Evolutionary conservation across 495 filamentous ascomycete genomes (phyloP), one percentile per base, ranked within the genome.

Genomic region (Cercophora sp.): DNA sequence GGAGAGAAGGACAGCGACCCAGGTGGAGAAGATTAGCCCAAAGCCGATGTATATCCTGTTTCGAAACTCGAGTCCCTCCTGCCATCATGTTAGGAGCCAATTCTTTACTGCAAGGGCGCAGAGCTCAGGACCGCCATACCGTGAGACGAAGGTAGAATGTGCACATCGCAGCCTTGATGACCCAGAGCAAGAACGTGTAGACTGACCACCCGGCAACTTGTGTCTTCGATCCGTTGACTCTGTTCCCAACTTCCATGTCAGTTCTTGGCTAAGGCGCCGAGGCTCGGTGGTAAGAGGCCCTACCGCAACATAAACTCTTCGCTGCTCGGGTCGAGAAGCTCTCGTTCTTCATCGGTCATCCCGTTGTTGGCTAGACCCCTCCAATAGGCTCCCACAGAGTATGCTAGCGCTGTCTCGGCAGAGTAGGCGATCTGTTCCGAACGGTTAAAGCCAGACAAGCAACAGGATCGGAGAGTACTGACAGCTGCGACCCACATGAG

Each of bases 111-210:
- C 18, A 1, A 16, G 8, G 2, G 0, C 1, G 0, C 0, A n/a
- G 8, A 3, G 11, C 4, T 15, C 8, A 40, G n/a, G n/a, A n/a
- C n/a, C n/a, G n/a, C n/a, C 62, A 11, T 57, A 82, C 78, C 48
- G 80, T 85, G 27, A 86, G 69, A 51, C 81, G 70, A n/a, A 76
- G 71, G 54, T 82, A 86, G 53, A 85, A 84, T 18, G 77, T 63
- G 24, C 75, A 73, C 72, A 84, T 76, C 59, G 79, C 77, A 0
- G 76, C 64, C 60, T 86, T 86, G 50, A 86, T 44, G 25, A 70
- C 56, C 80, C 80, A 86, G 8, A 86, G 56, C 15, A 83, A 52
- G 11, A 77, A 68, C 0, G 76, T 79, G 48, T 84, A 85, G 1
- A 77, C 55, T 9, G 76, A 78, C 81, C 81, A 83, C 1, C 80